Evolutionary conservation across 129 eudicot genomes (phyloP).

Genomic region (Helichrysum umbraculigerum): DNA sequence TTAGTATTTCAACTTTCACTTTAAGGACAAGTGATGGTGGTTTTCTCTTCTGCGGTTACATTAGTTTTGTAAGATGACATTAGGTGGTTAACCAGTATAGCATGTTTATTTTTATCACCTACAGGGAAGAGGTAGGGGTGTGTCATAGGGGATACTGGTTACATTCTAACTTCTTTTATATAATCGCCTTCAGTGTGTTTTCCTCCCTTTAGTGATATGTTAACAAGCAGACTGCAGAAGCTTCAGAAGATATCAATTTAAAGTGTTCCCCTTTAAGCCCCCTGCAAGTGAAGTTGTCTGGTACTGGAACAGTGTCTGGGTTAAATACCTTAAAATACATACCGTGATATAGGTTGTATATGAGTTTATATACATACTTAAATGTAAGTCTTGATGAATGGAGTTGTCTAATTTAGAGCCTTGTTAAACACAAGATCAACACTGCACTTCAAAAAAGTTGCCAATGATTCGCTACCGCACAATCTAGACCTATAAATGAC

Average conservation of each 20-base stretch:
- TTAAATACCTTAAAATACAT: not conserved
- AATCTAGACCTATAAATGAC: not conserved
- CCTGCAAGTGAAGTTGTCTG: slow-evolving; percentile 9
- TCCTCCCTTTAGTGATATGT: not conserved
- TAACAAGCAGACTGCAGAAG: slow-evolving; percentile 13
- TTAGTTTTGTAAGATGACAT: not conserved
- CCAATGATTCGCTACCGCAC: not conserved
- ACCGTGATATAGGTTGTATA: not conserved
- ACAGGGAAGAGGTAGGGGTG: slow-evolving; percentile 1
- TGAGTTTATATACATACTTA: not conserved
- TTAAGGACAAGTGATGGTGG: slow-evolving; percentile 5
- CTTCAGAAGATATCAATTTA: not conserved
- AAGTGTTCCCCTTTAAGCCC: not conserved
- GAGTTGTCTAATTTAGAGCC: not conserved
- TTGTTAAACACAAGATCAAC: slow-evolving; percentile 1
- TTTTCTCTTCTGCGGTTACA: not conserved
- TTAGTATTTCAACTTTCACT: not conserved
- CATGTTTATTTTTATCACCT: not conserved
- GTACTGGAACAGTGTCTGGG: not conserved
- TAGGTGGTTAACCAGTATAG: not conserved
- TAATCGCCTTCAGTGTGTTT: too few species aligned
- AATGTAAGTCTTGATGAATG: not conserved
- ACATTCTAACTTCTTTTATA: not conserved
- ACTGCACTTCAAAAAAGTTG: not conserved
- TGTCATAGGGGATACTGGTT: not conserved